Base-by-base conservation (phyloP, 305 asterid genomes). In the Fraxinus sp. region DNA sequence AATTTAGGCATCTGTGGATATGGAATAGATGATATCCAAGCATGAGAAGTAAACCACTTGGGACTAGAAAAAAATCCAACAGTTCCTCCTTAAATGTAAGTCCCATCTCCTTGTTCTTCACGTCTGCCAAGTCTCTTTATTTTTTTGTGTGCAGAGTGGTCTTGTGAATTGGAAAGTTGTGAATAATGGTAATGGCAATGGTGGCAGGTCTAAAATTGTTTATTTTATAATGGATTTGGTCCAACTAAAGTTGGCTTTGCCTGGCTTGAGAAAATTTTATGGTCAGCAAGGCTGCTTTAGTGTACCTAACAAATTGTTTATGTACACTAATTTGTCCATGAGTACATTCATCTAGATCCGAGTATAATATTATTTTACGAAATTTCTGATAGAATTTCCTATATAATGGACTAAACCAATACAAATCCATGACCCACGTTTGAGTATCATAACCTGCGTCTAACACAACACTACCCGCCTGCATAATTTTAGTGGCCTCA, bases 11-110 rank as follows among this genome's bases (percentile, higher is more conserved):
- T 82, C 91, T 81, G 59, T 88, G 88, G 10, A 92, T 90, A 85
- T 91, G 94, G 76, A 90, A 82, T 41, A 91, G 86, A 83, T 90
- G 97, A 74, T 90, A 92, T 0, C 91, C 95, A 39, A 90, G 22
- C 92, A 91, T 84, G 84, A 94, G 36, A 1, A 91, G 80, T 64
- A 91, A 43, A 77, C 96, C 89, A 85, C 74, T 68, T 16, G 96
- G 95, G 76, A 91, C 97, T 57, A 91, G 77, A 66, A 94, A 81
- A 75, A 85, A 77, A 87, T 94, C 97, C 86, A 92, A 80, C 77
- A 85, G 49, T 71, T 90, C 94, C 86, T 94, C 86, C 90, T 80
- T 89, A 93, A 93, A 91, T 43, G 81, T 81, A 37, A 59, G 43
- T 79, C 64, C 83, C 93, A 91, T 87, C 81, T 80, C 22, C 81